phyloP scores from a whole-genome alignment of 1,284 basidiomycete species.

The Neonothopanus nambi region DNA sequence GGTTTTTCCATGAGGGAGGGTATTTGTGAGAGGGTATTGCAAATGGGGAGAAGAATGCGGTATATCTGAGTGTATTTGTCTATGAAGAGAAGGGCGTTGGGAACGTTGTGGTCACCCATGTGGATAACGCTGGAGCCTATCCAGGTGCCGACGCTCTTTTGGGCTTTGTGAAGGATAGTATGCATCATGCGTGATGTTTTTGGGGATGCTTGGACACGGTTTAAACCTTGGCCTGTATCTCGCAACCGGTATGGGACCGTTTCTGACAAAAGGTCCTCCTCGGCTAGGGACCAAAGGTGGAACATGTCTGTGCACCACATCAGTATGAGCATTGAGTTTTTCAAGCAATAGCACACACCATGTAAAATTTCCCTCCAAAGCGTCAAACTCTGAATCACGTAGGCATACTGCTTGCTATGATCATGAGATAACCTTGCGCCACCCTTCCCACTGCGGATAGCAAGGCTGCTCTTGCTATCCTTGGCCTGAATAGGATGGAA shows the following conservation, averaged over 20 bases:
- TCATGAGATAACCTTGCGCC: slow-evolving; percentile 81
- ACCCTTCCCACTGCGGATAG: slow-evolving; percentile 74
- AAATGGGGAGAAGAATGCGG: slow-evolving; percentile 80
- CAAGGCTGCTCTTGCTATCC: slow-evolving; percentile 62
- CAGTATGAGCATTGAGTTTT: slow-evolving; percentile 4
- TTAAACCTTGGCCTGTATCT: slow-evolving; percentile 82
- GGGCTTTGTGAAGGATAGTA: slow-evolving; percentile 75
- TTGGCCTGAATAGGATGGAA: slow-evolving; percentile 72
- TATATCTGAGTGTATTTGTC: slow-evolving; percentile 88
- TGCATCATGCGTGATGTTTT: slow-evolving; percentile 87
- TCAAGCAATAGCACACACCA: slow-evolving; percentile 41
- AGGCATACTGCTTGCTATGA: slow-evolving; percentile 78
- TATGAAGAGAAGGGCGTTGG: slow-evolving; percentile 76
- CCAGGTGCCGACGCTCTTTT: slow-evolving; percentile 77
- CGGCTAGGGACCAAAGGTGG: slow-evolving; percentile 77
- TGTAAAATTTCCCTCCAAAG: slow-evolving; percentile 82
- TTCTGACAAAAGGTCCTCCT: slow-evolving; percentile 76
- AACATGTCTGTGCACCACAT: slow-evolving; percentile 65
- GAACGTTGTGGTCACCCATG: slow-evolving; percentile 83
- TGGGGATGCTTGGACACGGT: slow-evolving; percentile 79
- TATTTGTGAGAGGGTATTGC: slow-evolving; percentile 74
- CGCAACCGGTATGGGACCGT: slow-evolving; percentile 71
- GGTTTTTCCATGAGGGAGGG: slow-evolving; percentile 63
- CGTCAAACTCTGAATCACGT: slow-evolving; percentile 79
- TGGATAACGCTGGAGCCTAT: slow-evolving; percentile 63